Base-by-base conservation (phyloP, 768 basidiomycete species). In the Pleurotus platypus region DNA sequence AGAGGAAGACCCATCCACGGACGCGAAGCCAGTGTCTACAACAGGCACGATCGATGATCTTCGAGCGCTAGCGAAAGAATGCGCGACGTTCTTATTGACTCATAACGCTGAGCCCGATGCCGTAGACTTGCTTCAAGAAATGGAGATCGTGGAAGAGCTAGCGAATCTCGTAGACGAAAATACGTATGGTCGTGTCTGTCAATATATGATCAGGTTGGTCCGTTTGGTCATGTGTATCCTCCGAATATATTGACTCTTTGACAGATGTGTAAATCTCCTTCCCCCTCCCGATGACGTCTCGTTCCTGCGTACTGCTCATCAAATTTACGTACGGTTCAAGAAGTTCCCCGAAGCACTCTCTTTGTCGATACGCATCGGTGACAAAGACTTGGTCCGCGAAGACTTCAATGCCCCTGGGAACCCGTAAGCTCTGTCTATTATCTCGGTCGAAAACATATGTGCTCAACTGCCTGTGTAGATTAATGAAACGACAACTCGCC, bases 31-130 rank as follows among this genome's bases (percentile, higher is more conserved):
- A 27, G 42, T 62, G 22, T 63, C 75, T 47, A 66, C 75, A 22
- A 74, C 78, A 5, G 89, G 88, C 2, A 84, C 87, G 4, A 77
- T 82, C 13, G 88, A 92, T 18, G 89, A 93, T 58, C 78, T 98
- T 46, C 82, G 86, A 26, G 75, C 75, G 1, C 83, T 98, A 53
- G 92, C 89, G 0, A 77, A 89, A 58, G 83, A 92, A 65, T 92
- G 97, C 65, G 91, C 94, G 5, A 85, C 78, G 11, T 99, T 98
- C 78, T 79, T 98, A 61, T 76, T 98, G 12, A 78, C 80, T 15
- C 97, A 98, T 69, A 98, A 99, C 66, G 97, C 95, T 8, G 97
- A 99, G 71, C 95, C 94, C 27, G 97, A 99, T 68, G 97, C 96
- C 0, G 95, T 99, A 30, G 97, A 98, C 74, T 77, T 98, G 35